Evolutionary conservation across 768 basidiomycete genomes (phyloP), one percentile per base, ranked within the genome.

Genomic region (Boletellus emodensis): DNA sequence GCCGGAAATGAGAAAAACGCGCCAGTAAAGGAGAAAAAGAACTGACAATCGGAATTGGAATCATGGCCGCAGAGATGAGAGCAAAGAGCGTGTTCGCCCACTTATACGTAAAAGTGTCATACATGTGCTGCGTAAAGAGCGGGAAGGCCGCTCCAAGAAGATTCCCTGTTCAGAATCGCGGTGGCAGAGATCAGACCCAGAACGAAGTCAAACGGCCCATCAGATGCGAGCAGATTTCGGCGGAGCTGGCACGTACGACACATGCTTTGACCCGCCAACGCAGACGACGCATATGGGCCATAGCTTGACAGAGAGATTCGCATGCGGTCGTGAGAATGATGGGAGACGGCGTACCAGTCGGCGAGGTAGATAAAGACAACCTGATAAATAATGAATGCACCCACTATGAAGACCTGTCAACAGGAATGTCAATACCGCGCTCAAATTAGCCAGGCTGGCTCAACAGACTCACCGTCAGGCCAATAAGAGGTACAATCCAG

Each of bases 231-330:
- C 1, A n/a, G 20, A 35, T 28, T 20, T 22, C 17, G 15, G 22
- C 32, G 24, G 48, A 44, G 44, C 17, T 7, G 5, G 6, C 24
- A 69, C 78, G 46, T 58, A 76, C 84, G 72, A 49, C 76, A 74
- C 48, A 85, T 70, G 57, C 79, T 82, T 63, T 86, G 84, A 2
- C 79, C 85, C 1, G 85, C 85, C 15, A 85, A 67, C 11, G 84
- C 85, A 0, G 82, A 84, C 0, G 83, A 85, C 6, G 85, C 84
- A 61, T 80, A 86, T 5, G 76, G 75, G 3, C 79, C 79, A 49
- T 81, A 81, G 54, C 80, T 66, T 48, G 51, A 32, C 26, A 45
- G 36, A 43, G 36, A 20, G 20, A 20, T 20, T 20, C 20, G 20
- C 20, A 20, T 13, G 1, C 2, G 13, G 18, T 41, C 44, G 28